Percentiles rank a stretch among this genome's conserved stretches.
phyloP scores from a whole-genome alignment of 2,329 filamentous ascomycete genomes.

The Microsporum ferrugineum region DNA sequence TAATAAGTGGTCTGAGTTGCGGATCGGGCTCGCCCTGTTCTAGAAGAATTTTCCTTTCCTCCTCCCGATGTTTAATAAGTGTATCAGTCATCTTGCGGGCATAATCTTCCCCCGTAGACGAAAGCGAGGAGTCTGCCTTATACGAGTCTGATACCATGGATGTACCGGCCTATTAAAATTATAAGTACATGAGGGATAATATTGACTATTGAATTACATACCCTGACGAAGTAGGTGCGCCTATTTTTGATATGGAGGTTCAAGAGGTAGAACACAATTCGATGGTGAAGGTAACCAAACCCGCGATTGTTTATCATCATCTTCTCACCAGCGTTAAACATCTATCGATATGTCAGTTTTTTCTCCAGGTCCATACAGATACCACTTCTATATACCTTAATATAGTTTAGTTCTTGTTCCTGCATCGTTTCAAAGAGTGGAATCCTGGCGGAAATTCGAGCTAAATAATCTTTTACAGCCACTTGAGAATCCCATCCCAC shows the following conservation, averaged over 20 bases:
- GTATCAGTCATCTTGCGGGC: constrained; percentile 76
- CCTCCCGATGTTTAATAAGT: constrained; percentile 68
- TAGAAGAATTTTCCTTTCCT: constrained; percentile 60
- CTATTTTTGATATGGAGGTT: constrained; percentile 95
- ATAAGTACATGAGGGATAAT: constrained; percentile 7
- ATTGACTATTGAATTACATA: constrained; percentile 18
- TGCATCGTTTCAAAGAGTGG: constrained; percentile 96
- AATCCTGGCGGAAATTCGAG: constrained; percentile 81
- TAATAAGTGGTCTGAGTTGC: constrained; percentile 65
- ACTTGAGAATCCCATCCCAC: constrained; percentile 83
- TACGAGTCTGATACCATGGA: constrained; percentile 83
- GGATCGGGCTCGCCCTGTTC: constrained; percentile 55
- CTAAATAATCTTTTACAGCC: constrained; percentile 81
- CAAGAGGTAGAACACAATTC: constrained; percentile 96
- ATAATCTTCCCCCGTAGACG: constrained; percentile 67
- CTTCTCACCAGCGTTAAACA: constrained; percentile 93
- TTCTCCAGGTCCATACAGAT: not conserved
- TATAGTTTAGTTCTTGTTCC: constrained; percentile 86
- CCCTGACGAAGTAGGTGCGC: constrained; percentile 83
- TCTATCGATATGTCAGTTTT: constrained; percentile 33
- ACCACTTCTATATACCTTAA: constrained; percentile 47
- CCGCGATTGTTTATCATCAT: constrained; percentile 95
- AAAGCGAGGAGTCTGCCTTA: constrained; percentile 79
- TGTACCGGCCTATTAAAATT: constrained; percentile 52
- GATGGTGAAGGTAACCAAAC: constrained; percentile 91